Conservation (phyloP, 768 basidiomycete genomes). For the Clitopilus hobsonii region DNA sequence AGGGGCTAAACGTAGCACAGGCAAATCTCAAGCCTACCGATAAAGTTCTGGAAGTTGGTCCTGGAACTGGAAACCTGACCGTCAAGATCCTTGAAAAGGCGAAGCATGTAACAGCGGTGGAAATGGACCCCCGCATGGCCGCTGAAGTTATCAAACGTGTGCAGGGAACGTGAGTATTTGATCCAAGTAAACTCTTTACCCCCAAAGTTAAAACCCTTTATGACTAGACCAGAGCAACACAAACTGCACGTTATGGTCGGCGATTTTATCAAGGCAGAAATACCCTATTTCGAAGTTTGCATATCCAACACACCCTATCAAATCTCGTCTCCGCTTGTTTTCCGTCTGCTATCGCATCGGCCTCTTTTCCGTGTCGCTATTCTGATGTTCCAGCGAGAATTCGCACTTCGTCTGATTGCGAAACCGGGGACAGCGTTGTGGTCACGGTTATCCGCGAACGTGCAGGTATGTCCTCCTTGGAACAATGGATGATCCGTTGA, state of each 20-base stretch:
- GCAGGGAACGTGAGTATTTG: slow-evolving; percentile 89
- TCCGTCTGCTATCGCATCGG: slow-evolving; percentile 93
- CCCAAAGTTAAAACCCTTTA: not conserved
- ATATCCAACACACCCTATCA: slow-evolving; percentile 99
- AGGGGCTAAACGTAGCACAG: slow-evolving; percentile 30
- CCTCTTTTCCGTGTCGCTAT: slow-evolving; percentile 92
- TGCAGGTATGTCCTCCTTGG: slow-evolving; percentile 49
- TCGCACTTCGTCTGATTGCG: slow-evolving; percentile 89
- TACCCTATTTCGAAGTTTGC: slow-evolving; percentile 98
- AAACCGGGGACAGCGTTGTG: slow-evolving; percentile 79
- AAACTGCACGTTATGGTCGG: slow-evolving; percentile 95
- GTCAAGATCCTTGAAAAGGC: slow-evolving; percentile 91
- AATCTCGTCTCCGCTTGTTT: slow-evolving; percentile 96
- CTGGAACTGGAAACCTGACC: slow-evolving; percentile 95
- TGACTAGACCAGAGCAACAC: slow-evolving; percentile 81
- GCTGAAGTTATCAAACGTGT: slow-evolving; percentile 96
- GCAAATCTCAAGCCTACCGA: slow-evolving; percentile 92
- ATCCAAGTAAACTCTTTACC: not conserved
- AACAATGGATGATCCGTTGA: not conserved
- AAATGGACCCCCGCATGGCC: slow-evolving; percentile 99
- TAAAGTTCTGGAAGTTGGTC: slow-evolving; percentile 95
- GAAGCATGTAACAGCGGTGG: slow-evolving; percentile 89
- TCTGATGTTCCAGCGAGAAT: slow-evolving; percentile 99
- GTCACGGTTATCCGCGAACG: slow-evolving; percentile 94
- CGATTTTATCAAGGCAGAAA: slow-evolving; percentile 96